Conservation (phyloP, 805 yeast species). For the Myxozyma kluyveri region DNA sequence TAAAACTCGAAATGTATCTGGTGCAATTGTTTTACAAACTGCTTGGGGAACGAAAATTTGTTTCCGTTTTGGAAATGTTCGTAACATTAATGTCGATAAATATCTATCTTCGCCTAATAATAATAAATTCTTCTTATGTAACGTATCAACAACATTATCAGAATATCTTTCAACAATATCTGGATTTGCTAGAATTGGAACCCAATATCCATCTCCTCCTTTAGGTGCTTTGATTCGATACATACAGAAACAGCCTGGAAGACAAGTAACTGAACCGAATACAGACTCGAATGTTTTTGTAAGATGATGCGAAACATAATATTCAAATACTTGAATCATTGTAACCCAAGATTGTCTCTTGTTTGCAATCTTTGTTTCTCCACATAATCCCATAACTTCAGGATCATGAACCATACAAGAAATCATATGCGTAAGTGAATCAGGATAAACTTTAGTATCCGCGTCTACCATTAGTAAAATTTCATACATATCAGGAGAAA, state of each 20-base stretch:
- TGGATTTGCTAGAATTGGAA: slow-evolving; percentile 88
- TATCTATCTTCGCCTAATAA: slow-evolving; percentile 89
- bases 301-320: slow-evolving; percentile 90
- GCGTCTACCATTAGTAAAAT: slow-evolving; percentile 90
- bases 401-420: slow-evolving; percentile 88
- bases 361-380: slow-evolving; percentile 89
- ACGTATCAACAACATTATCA: slow-evolving; percentile 77
- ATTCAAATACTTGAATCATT: slow-evolving; percentile 90
- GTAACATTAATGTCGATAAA: slow-evolving; percentile 79
- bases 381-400: slow-evolving; percentile 86
- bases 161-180: slow-evolving; percentile 90
- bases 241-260: slow-evolving; percentile 95
- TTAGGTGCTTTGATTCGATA: slow-evolving; percentile 89
- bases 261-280: slow-evolving; percentile 91
- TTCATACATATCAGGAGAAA: slow-evolving; percentile 79
- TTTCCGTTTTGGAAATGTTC: slow-evolving; percentile 84
- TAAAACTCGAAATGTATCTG: slow-evolving; percentile 71
- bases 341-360: slow-evolving; percentile 85
- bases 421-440: slow-evolving; percentile 81
- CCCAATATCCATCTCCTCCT: slow-evolving; percentile 78
- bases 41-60: slow-evolving; percentile 89
- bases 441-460: slow-evolving; percentile 84
- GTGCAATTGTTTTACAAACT: slow-evolving; percentile 87
- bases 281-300: slow-evolving; percentile 91
- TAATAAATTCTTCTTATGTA: slow-evolving; percentile 82